Conservation (phyloP, 305 asterid species). For the Fraxinus ornus region DNA sequence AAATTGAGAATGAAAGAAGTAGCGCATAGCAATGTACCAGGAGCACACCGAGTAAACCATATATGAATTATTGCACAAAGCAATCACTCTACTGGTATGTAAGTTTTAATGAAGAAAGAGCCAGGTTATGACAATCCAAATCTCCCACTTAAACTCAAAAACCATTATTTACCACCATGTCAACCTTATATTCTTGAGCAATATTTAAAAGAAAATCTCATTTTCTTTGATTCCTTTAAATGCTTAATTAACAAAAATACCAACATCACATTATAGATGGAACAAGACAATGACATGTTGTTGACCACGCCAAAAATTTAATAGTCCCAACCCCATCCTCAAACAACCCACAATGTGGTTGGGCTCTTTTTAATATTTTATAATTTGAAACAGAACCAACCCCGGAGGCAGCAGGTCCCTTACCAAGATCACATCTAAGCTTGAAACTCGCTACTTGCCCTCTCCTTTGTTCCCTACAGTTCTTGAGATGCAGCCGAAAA, state of each 20-base stretch:
- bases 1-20: background rate
- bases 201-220: background rate
- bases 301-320: background rate
- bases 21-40: background rate
- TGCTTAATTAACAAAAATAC: background rate
- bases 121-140: background rate
- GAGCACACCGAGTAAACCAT: background rate
- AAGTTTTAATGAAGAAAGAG: background rate
- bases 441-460: background rate
- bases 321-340: too few relatives aligned
- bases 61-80: background rate
- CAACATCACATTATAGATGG: background rate
- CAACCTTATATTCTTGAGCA: background rate
- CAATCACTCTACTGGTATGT: background rate
- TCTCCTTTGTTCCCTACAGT: background rate
- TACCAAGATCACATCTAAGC: background rate
- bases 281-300: background rate
- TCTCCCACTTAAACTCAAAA: background rate
- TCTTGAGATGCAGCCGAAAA: background rate
- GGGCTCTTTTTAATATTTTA: background rate
- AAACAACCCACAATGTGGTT: background rate
- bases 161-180: background rate
- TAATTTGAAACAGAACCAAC: background rate
- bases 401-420: background rate
- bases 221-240: background rate